Evolutionary conservation across 176 grass and related monocot species (phyloP).

Genomic region (Poa annua): DNA sequence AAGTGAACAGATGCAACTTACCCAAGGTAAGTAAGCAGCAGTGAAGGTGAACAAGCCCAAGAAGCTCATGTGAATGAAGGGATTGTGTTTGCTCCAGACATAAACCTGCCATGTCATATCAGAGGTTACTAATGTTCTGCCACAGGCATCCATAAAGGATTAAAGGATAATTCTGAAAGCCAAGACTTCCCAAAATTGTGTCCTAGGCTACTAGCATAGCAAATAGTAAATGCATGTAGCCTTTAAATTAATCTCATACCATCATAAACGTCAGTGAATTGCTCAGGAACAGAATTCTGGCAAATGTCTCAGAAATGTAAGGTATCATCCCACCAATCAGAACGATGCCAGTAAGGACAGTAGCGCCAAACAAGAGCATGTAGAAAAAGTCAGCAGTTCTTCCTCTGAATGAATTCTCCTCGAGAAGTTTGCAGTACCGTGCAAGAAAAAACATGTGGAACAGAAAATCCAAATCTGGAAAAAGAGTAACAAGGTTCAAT

Average conservation of each 20-base stretch:
- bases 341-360: slow-evolving; percentile 85
- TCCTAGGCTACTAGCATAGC: not conserved
- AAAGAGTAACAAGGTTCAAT: slow-evolving; percentile 21
- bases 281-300: slow-evolving; percentile 93
- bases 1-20: slow-evolving; percentile 25
- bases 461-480: slow-evolving; percentile 95
- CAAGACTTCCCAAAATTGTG: not conserved
- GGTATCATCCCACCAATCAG: slow-evolving; percentile 97
- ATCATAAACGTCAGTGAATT: slow-evolving; percentile 99
- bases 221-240: not conserved
- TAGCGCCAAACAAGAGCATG: slow-evolving; percentile 98
- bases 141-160: not conserved
- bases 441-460: slow-evolving; percentile 99
- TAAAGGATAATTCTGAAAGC: not conserved
- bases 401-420: slow-evolving; percentile 99
- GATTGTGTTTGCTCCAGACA: slow-evolving; percentile 99
- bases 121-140: slow-evolving; percentile 33
- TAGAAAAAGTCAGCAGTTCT: slow-evolving; percentile 97
- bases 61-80: slow-evolving; percentile 98
- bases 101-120: slow-evolving; percentile 68
- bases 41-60: slow-evolving; percentile 98
- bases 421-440: slow-evolving; percentile 95
- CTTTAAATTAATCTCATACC: slow-evolving; percentile 49
- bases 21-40: slow-evolving; percentile 97
- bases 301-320: slow-evolving; percentile 89